Evolutionary conservation across 495 filamentous ascomycete species (phyloP), one percentile per base, ranked within the genome.

Genomic region (Hypoxylon fragiforme): DNA sequence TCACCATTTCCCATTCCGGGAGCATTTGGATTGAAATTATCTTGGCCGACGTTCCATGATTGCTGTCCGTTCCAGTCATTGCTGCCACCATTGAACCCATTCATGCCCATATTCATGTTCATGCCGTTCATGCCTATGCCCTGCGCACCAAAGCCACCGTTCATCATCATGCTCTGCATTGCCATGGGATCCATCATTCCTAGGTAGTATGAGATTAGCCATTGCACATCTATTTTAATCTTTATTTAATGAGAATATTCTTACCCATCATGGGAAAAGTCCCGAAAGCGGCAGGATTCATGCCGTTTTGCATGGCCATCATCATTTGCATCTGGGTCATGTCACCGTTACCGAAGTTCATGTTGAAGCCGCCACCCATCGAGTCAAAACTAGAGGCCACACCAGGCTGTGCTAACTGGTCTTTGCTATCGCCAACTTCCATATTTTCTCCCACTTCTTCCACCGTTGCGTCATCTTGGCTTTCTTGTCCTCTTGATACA

Each of bases 71-170:
- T 83, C 83, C 83, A 86, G 68, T 76, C 80, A 76, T 80, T 73
- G 70, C 81, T 81, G 71, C 82, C 82, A 78, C 64, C 55, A 67
- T 85, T 83, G 79, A 83, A 92, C 61, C 85, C 88, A 74, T 85
- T 88, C 83, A 86, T 85, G 63, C 85, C 85, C 89, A 94, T 91
- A 72, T 86, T 88, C 82, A 86, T 89, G 77, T 84, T 88, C 89
- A 91, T 91, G 77, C 86, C 86, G 82, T 85, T 86, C 87, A 92
- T 92, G 81, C 86, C 89, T 87, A 91, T 91, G 77, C 85, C 85
- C 70, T 81, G 81, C 67, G 81, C 78, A 64, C 85, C 85, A 74
- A 85, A 92, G 51, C 87, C 89, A 71, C 87, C 86, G 67, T 73
- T 81, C 78, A 82, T 81, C 81, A 88, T 89, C 87, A 95, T 92